Percentiles rank a stretch among this genome's conserved stretches.
phyloP scores from a whole-genome alignment of 768 basidiomycete genomes.

The Termitomyces sp. region DNA sequence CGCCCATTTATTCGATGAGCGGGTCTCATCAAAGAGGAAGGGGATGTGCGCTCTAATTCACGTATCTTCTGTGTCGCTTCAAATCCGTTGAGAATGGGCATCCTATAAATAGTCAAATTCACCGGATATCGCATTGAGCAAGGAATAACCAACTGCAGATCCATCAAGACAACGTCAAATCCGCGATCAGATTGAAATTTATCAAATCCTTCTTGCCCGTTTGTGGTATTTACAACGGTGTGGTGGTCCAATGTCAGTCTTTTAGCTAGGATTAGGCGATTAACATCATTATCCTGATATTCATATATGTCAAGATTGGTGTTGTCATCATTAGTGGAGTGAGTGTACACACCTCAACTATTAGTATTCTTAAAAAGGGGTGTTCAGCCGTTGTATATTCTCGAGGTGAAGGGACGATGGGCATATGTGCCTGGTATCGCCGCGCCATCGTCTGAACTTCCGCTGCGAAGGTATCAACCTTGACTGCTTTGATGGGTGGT shows the following conservation, averaged over 20 bases:
- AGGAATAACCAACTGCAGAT: constrained; percentile 60
- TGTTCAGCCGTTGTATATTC: background rate
- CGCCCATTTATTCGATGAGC: constrained; percentile 53
- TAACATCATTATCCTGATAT: constrained; percentile 67
- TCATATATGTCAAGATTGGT: background rate
- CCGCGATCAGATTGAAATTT: constrained; percentile 47
- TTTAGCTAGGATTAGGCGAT: constrained; percentile 65
- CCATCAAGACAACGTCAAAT: constrained; percentile 79
- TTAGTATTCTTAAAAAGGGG: constrained; percentile 40
- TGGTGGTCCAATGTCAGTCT: constrained; percentile 64
- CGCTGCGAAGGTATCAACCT: constrained; percentile 22
- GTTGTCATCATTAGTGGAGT: too few species aligned
- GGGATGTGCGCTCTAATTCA: constrained; percentile 38
- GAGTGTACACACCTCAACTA: constrained; percentile 57
- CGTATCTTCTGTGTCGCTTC: constrained; percentile 67
- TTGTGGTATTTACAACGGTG: constrained; percentile 56
- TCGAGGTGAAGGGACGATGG: background rate
- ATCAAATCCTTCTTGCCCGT: constrained; percentile 74
- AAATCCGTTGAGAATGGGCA: constrained; percentile 77
- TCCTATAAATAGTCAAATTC: constrained; percentile 32
- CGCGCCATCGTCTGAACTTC: constrained; percentile 11
- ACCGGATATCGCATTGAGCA: background rate
- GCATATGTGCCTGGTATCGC: background rate
- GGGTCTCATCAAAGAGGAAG: constrained; percentile 20
- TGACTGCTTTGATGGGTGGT: constrained; percentile 28